A percentile compares a stretch with the other conserved stretches of the same genome.
Evolutionary conservation across 1,284 basidiomycete genomes (phyloP).

Genomic region (Austropuccinia psidii): DNA sequence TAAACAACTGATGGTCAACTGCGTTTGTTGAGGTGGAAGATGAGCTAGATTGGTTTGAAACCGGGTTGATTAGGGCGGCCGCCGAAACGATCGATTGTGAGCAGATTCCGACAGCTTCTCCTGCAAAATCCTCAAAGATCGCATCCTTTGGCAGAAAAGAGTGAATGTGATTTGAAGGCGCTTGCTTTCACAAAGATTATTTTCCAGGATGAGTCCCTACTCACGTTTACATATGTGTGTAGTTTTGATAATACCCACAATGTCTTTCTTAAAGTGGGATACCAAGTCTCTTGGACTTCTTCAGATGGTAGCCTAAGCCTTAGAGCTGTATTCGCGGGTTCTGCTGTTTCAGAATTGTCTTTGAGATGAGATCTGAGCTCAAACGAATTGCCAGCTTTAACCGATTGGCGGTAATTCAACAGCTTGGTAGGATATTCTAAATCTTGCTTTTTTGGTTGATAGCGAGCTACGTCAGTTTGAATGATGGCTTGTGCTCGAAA

Average conservation of each 20-base stretch:
- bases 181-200: conserved; percentile 6
- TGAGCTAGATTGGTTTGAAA: conserved; percentile 42
- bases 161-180: too few relatives aligned
- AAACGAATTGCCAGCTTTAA: conserved; percentile 41
- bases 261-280: conserved; percentile 71
- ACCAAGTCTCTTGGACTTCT: conserved; percentile 75
- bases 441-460: conserved; percentile 65
- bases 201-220: conserved; percentile 40
- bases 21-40: conserved; percentile 23
- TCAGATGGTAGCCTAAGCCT: conserved; percentile 64
- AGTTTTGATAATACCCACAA: conserved; percentile 80
- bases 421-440: conserved; percentile 75
- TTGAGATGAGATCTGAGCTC: conserved; percentile 39
- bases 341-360: neutral
- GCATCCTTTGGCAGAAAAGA: conserved; percentile 56
- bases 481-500: conserved; percentile 87
- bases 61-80: conserved; percentile 56
- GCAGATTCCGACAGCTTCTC: conserved; percentile 75
- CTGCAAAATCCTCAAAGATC: conserved; percentile 87
- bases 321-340: conserved; percentile 49
- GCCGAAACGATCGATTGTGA: conserved; percentile 67
- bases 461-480: conserved; percentile 75
- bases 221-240: conserved; percentile 79
- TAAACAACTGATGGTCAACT: conserved; percentile 70
- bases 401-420: conserved; percentile 54